Percentiles rank a stretch among this genome's conserved stretches.
phyloP scores from a whole-genome alignment of 208 protist species.

The Wallacemonas rigidus region DNA sequence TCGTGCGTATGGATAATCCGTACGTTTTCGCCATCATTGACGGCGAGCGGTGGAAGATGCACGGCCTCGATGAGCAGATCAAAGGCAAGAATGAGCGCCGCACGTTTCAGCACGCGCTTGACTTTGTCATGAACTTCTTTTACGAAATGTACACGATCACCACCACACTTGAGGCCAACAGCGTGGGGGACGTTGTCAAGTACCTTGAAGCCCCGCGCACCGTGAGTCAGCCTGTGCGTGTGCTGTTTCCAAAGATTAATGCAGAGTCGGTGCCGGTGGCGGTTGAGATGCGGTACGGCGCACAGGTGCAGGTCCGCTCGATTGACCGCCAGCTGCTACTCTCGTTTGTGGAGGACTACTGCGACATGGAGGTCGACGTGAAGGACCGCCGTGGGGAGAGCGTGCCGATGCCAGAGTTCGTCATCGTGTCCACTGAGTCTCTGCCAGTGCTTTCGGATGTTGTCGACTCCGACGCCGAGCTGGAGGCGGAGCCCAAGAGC shows the following conservation, averaged over 20 bases:
- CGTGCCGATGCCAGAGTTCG: constrained; percentile 69
- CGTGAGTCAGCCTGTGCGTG: constrained; percentile 24
- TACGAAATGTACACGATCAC: constrained; percentile 44
- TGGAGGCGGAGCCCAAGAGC: constrained; percentile 22
- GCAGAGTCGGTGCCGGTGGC: constrained; percentile 58
- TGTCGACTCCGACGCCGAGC: constrained; percentile 14
- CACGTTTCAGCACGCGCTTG: constrained; percentile 43
- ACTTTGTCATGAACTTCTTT: constrained; percentile 84
- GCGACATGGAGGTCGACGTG: constrained; percentile 61
- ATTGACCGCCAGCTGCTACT: constrained; percentile 53
- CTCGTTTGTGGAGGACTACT: constrained; percentile 71
- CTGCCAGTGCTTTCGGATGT: constrained; percentile 25
- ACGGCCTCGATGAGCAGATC: constrained; percentile 39
- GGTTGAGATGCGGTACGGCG: constrained; percentile 55
- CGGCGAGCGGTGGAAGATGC: constrained; percentile 60
- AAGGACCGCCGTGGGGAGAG: constrained; percentile 56
- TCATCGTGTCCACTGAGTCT: constrained; percentile 53
- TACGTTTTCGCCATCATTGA: constrained; percentile 72
- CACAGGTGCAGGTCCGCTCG: constrained; percentile 39
- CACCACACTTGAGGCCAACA: constrained; percentile 28
- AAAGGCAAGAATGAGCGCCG: constrained; percentile 33
- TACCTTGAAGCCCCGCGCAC: constrained; percentile 56
- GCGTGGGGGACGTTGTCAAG: constrained; percentile 38
- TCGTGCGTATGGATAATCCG: constrained; percentile 15
- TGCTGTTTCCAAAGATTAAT: constrained; percentile 48